Base-by-base conservation (phyloP, 345 rosid genomes). In the Gossypium ekmanianum region DNA sequence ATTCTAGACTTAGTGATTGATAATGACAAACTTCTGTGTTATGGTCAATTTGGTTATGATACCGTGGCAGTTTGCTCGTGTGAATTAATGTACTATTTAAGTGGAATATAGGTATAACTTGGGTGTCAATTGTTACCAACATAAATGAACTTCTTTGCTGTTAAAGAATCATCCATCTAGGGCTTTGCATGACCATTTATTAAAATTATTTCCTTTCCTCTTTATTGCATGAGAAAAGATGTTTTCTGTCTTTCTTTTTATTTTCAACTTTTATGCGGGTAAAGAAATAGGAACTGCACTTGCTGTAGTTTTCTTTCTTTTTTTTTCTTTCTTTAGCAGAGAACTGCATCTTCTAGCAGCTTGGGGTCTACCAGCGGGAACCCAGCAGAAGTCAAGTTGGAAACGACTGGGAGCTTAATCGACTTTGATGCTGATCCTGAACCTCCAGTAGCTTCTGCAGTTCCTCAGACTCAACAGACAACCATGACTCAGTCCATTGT, bases 391-490 rank as follows among this genome's bases (percentile, higher is more conserved):
- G 89, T 82, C 76, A 91, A 93, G 76, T 26, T 78, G 78, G 89
- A 85, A 85, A 83, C 56, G 65, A 70, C 92, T 66, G 74, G 66
- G 71, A 95, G 99, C 84, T 86, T 95, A 79, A 95, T 95, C 81
- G 97, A 95, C 87, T 93, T 95, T 77, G 98, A 89, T 81, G 85
- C 94, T 76, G 94, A 88, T 81, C 89, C 94, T 14, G 91, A 84
- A 79, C 91, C 94, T 81, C 84, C 87, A 3, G 78, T 75, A 62
- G 72, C 87, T 67, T 76, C 79, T 10, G 73, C 88, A 47, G 74
- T 77, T 57, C 50, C 84, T 34, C 95, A 82, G 78, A 52, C 84
- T 34, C 94, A 84, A 10, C 85, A 80, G 71, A 51, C 81, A 17
- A 68, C 77, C 51, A 12, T 62, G 18, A 75, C 80, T 56, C 97